These are phyloP conservation scores for Myrica gale DNA, from an alignment of 306 rosid species.

Conservation along the genomic window DNA sequence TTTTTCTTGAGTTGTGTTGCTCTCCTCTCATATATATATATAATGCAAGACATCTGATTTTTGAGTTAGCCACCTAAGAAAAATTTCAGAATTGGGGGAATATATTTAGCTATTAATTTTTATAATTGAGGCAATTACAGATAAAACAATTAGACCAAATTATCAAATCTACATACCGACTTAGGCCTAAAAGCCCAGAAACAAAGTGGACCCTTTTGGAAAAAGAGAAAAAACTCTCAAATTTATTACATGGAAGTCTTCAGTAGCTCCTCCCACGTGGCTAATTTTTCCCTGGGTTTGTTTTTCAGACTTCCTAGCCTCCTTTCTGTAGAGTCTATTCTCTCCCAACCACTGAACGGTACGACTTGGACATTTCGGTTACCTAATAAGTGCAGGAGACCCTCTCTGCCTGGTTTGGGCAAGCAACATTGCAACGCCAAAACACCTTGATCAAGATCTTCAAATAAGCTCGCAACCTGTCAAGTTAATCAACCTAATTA, in stretches of 20 bases:
- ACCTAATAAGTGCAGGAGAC: slow-evolving; percentile 59
- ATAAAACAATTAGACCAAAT: too few species aligned
- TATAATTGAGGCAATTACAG: too few species aligned
- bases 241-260: slow-evolving; percentile 35
- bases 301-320: slow-evolving; percentile 53
- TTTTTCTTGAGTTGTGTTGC: too few species aligned
- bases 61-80: too few species aligned
- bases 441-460: slow-evolving; percentile 60
- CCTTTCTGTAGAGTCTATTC: slow-evolving; percentile 74
- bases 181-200: neutral
- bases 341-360: slow-evolving; percentile 70
- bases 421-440: slow-evolving; percentile 31
- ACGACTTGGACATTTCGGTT: slow-evolving; percentile 52
- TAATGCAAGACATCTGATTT: too few species aligned
- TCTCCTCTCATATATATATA: too few species aligned
- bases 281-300: slow-evolving; percentile 75
- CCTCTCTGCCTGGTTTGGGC: slow-evolving; percentile 65
- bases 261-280: slow-evolving; percentile 64
- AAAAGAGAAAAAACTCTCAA: too few species aligned
- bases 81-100: too few species aligned
- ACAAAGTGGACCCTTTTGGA: neutral
- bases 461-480: slow-evolving; percentile 78
- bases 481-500: slow-evolving; percentile 28
- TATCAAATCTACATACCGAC: too few species aligned
- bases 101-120: too few species aligned